Evolutionary conservation across 371 early-diverging fungal genomes (phyloP).

Genomic region (Amoeboradix gromovi): DNA sequence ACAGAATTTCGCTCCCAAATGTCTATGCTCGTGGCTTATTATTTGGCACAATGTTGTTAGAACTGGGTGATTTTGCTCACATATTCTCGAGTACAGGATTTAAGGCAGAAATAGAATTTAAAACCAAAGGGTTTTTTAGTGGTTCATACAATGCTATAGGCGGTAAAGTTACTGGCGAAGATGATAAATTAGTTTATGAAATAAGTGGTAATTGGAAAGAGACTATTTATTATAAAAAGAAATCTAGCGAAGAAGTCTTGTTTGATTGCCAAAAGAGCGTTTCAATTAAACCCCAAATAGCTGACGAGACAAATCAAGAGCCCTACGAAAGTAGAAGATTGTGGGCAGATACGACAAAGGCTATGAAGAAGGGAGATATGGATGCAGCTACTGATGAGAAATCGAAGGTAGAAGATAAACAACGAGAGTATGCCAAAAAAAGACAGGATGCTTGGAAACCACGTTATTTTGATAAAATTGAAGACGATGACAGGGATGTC

Average conservation of each 20-base stretch:
- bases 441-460: slow-evolving; percentile 24
- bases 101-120: slow-evolving; percentile 53
- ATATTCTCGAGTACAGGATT: slow-evolving; percentile 43
- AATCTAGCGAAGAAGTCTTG: slow-evolving; percentile 12
- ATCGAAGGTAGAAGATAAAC: slow-evolving; percentile 44
- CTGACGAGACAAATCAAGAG: slow-evolving; percentile 38
- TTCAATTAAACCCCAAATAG: slow-evolving; percentile 35
- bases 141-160: slow-evolving; percentile 47
- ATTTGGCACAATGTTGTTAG: slow-evolving; percentile 77
- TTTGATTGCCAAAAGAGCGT: slow-evolving; percentile 35
- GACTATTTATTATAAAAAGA: slow-evolving; percentile 24
- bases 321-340: slow-evolving; percentile 50
- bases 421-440: slow-evolving; percentile 31
- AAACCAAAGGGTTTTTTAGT: slow-evolving; percentile 59
- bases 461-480: slow-evolving; percentile 17
- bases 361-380: slow-evolving; percentile 30
- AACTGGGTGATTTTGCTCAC: slow-evolving; percentile 47
- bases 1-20: slow-evolving; percentile 54
- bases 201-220: slow-evolving; percentile 66
- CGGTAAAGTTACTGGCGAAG: slow-evolving; percentile 51
- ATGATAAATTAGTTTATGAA: slow-evolving; percentile 41
- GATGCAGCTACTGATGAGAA: slow-evolving; percentile 53
- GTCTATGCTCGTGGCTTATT: slow-evolving; percentile 71
- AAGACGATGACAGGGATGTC: slow-evolving; percentile 4
- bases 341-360: slow-evolving; percentile 54